Conservation (phyloP, 2,329 filamentous ascomycete species). For the Aspergillus glaucus region DNA sequence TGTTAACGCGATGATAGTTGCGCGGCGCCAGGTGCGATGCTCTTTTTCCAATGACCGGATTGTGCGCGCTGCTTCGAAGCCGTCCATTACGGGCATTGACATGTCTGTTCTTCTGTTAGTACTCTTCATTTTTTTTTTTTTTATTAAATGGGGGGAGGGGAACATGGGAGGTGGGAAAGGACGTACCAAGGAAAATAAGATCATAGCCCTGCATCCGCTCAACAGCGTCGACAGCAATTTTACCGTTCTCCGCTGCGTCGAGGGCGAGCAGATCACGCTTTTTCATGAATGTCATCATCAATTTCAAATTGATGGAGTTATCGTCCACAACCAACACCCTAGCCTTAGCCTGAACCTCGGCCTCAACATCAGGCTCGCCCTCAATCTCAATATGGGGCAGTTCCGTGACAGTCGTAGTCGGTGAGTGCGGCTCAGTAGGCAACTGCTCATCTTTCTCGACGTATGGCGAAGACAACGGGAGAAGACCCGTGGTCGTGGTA, state of each 20-base stretch:
- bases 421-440: too few relatives aligned
- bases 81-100: constrained; percentile 45
- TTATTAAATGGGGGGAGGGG: background rate
- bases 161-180: too few relatives aligned
- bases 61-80: constrained; percentile 42
- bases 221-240: constrained; percentile 37
- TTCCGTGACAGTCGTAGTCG: too few relatives aligned
- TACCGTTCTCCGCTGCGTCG: constrained; percentile 38
- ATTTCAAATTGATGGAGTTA: constrained; percentile 40
- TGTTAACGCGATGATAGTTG: constrained; percentile 42
- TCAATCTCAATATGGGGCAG: too few relatives aligned
- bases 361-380: too few relatives aligned
- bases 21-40: constrained; percentile 18
- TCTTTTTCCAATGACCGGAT: constrained; percentile 40
- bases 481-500: constrained; percentile 2
- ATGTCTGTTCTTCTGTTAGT: constrained; percentile 26
- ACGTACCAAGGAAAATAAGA: constrained; percentile 41
- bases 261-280: constrained; percentile 31
- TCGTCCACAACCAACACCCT: constrained; percentile 41
- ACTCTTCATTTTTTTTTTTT: background rate
- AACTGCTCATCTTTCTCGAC: background rate
- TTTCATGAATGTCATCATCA: constrained; percentile 40
- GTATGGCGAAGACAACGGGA: background rate
- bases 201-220: constrained; percentile 33
- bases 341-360: constrained; percentile 2